phyloP scores from a whole-genome alignment of 371 early-diverging fungal species.

The Zopfochytrium polystomum region DNA sequence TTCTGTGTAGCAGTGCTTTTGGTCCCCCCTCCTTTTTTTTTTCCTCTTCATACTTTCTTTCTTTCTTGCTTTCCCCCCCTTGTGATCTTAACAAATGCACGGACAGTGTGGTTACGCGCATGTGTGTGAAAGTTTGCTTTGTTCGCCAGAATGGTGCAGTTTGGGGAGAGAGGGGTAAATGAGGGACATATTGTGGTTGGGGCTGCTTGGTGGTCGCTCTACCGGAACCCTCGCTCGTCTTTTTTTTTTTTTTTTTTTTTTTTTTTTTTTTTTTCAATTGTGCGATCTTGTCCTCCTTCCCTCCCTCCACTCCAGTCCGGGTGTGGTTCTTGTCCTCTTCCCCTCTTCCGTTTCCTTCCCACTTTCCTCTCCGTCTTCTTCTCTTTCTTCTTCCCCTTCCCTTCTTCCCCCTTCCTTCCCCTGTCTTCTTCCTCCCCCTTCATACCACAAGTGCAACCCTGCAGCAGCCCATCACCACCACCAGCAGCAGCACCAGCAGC shows the following conservation, averaged over 20 bases:
- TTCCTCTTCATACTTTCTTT: neutral
- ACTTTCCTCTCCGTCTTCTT: neutral
- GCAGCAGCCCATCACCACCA: too few species aligned
- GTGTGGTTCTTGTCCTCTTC: neutral
- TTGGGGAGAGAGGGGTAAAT: too few species aligned
- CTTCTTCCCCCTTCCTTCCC: too few species aligned
- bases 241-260: conserved; percentile 4
- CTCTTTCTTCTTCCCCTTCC: too few species aligned
- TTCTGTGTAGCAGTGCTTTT: neutral
- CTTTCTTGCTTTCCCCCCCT: neutral
- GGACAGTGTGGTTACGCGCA: neutral
- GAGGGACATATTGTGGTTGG: too few species aligned
- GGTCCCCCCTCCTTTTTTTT: neutral
- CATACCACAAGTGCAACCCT: too few species aligned
- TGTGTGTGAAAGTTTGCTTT: too few species aligned
- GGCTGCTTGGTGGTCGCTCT: too few species aligned
- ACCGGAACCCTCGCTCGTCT: too few species aligned
- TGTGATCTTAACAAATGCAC: neutral
- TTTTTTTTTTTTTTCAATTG: neutral
- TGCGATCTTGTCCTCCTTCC: neutral
- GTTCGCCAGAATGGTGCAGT: too few species aligned
- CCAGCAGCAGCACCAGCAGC: too few species aligned
- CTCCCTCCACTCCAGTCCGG: neutral
- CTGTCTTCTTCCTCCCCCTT: too few species aligned
- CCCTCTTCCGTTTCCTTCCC: neutral